Evolutionary conservation across 495 filamentous ascomycete species (phyloP).

Genomic region (Aspergillus hancockii): DNA sequence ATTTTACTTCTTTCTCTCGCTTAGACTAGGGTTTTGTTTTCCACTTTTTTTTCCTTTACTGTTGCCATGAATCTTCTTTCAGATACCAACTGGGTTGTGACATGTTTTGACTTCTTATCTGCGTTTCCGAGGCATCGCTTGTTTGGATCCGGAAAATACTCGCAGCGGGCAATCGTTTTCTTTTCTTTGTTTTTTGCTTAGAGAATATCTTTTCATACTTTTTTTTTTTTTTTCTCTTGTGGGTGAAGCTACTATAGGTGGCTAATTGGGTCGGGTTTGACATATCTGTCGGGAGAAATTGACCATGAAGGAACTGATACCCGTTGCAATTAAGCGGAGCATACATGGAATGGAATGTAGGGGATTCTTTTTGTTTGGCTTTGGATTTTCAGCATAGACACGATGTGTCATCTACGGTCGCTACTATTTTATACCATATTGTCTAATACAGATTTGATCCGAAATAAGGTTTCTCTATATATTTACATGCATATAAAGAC

Average conservation of each 20-base stretch:
- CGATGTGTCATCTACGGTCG: slow-evolving; percentile 16
- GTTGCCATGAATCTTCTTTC: slow-evolving; percentile 36
- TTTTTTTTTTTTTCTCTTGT: too few relatives aligned
- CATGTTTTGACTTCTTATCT: slow-evolving; percentile 21
- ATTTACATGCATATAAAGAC: background rate
- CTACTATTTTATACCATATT: slow-evolving; percentile 18
- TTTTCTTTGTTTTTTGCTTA: slow-evolving; percentile 9
- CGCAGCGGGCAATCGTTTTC: slow-evolving; percentile 23
- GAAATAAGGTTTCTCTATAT: background rate
- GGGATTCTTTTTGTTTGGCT: slow-evolving; percentile 13
- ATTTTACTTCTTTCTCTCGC: slow-evolving; percentile 28
- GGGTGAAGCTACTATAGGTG: slow-evolving; percentile 1
- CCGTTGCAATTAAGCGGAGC: slow-evolving; percentile 20
- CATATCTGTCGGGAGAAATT: slow-evolving; percentile 2
- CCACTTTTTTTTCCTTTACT: slow-evolving; percentile 34
- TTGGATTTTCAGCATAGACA: slow-evolving; percentile 15
- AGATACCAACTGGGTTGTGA: slow-evolving; percentile 36
- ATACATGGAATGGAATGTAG: slow-evolving; percentile 17
- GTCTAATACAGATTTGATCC: slow-evolving; percentile 15
- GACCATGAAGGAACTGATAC: slow-evolving; percentile 14
- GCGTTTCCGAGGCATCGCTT: slow-evolving; percentile 20
- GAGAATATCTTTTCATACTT: background rate
- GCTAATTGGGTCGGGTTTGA: background rate
- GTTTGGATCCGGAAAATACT: slow-evolving; percentile 16
- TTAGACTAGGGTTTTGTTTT: slow-evolving; percentile 25